These are phyloP conservation scores for Exophiala viscosa DNA, from an alignment of 2,329 filamentous ascomycete genomes.

Conservation along the genomic window DNA sequence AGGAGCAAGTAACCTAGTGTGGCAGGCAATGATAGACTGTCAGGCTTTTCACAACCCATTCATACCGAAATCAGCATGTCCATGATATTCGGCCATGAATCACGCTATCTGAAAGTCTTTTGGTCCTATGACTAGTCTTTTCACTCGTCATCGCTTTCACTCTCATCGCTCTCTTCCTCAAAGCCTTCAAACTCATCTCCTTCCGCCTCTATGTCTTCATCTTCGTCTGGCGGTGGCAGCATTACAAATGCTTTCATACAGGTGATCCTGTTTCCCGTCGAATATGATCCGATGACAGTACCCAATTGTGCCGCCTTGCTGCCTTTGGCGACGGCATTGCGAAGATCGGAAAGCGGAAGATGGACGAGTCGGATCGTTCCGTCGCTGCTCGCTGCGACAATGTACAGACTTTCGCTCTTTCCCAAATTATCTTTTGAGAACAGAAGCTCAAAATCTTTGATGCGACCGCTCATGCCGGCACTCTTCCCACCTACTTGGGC, in stretches of 20 bases:
- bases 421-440: constrained; percentile 36
- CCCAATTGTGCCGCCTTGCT: constrained; percentile 51
- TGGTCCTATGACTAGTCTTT: not conserved
- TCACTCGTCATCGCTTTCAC: constrained; percentile 25
- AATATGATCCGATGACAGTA: constrained; percentile 68
- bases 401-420: constrained; percentile 41
- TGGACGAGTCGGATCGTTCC: constrained; percentile 78
- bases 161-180: constrained; percentile 29
- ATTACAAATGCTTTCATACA: constrained; percentile 84
- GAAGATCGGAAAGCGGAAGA: constrained; percentile 41
- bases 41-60: too few species aligned
- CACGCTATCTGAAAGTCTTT: too few species aligned
- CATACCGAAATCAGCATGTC: not conserved
- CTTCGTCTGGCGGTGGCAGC: constrained; percentile 55
- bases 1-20: too few species aligned
- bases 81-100: not conserved
- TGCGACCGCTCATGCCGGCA: constrained; percentile 63
- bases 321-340: constrained; percentile 13
- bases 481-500: constrained; percentile 75
- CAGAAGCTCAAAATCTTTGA: constrained; percentile 83
- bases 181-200: constrained; percentile 33
- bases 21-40: too few species aligned
- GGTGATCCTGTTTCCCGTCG: constrained; percentile 84
- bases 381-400: constrained; percentile 78
- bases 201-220: constrained; percentile 30